These are phyloP conservation scores for Nadsonia starkeyi-henricii DNA, from an alignment of 1,139 yeast genomes.

Conservation along the genomic window DNA sequence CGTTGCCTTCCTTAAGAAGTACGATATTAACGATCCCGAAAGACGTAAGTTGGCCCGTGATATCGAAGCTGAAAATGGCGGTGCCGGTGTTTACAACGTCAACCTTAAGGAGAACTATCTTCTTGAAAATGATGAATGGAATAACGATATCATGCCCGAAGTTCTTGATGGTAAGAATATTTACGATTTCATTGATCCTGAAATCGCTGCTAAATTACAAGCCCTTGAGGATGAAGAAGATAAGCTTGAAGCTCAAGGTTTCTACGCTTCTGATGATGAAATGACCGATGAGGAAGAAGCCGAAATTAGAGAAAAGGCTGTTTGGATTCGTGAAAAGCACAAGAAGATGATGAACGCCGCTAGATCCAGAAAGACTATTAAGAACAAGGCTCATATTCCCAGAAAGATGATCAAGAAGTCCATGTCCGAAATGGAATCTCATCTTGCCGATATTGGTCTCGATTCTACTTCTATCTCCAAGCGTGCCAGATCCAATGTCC, in stretches of 20 bases:
- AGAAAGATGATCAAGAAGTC: constrained; percentile 76
- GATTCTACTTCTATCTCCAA: constrained; percentile 50
- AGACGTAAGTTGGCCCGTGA: constrained; percentile 77
- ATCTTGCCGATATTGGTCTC: constrained; percentile 80
- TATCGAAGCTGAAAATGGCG: constrained; percentile 88
- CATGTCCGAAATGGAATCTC: constrained; percentile 68
- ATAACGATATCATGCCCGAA: constrained; percentile 94
- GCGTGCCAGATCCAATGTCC: constrained; percentile 28
- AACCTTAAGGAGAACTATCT: constrained; percentile 84
- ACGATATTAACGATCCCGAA: constrained; percentile 68
- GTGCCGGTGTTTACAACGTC: constrained; percentile 95
- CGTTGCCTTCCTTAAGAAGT: constrained; percentile 43
- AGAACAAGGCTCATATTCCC: constrained; percentile 85
- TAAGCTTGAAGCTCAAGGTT: constrained; percentile 82
- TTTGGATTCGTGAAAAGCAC: constrained; percentile 91
- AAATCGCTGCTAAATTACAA: constrained; percentile 80
- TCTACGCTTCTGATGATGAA: constrained; percentile 82
- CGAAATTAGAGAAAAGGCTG: constrained; percentile 75
- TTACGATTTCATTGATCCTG: constrained; percentile 93
- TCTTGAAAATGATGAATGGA: constrained; percentile 94
- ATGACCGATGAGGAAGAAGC: constrained; percentile 42
- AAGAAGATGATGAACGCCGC: constrained; percentile 85
- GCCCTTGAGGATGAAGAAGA: constrained; percentile 97
- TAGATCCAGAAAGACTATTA: constrained; percentile 72
- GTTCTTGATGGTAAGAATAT: constrained; percentile 91